A percentile compares a stretch with the other conserved stretches of the same genome.
Evolutionary conservation across 345 rosid genomes (phyloP).

Genomic region (Toxicodendron radicans): DNA sequence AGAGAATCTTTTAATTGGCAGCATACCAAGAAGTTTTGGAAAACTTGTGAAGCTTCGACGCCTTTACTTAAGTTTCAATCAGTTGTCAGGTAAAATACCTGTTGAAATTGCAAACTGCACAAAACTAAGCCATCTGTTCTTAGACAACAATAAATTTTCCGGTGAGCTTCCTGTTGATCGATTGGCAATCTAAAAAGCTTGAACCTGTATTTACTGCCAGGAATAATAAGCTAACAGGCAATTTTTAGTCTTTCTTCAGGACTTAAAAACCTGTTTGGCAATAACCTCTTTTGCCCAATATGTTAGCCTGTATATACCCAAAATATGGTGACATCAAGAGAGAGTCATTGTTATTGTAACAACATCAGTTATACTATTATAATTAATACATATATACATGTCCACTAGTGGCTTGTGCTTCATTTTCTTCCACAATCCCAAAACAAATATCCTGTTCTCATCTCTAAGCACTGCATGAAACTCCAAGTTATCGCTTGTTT

Average conservation of each 20-base stretch:
- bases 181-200: conserved; percentile 67
- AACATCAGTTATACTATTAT: conserved; percentile 35
- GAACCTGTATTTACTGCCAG: conserved; percentile 84
- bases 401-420: not conserved
- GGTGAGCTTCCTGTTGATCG: conserved; percentile 63
- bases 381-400: too few relatives aligned
- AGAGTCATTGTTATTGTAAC: conserved; percentile 41
- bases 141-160: conserved; percentile 71
- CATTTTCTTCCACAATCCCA: too few relatives aligned
- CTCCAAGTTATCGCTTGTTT: conserved; percentile 42
- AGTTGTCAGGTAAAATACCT: conserved; percentile 75
- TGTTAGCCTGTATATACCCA: conserved; percentile 26
- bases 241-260: too few relatives aligned
- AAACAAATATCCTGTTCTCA: not conserved
- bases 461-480: conserved; percentile 59
- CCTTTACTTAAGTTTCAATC: conserved; percentile 88
- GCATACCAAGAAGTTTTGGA: conserved; percentile 74
- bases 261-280: too few relatives aligned
- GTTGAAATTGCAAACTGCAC: conserved; percentile 65
- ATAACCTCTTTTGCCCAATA: conserved; percentile 66
- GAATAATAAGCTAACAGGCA: conserved; percentile 85
- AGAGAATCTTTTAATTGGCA: conserved; percentile 71
- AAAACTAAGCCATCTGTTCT: conserved; percentile 64
- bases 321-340: conserved; percentile 62
- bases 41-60: conserved; percentile 70